A percentile compares a stretch with the other conserved stretches of the same genome.
Conservation (phyloP, 1,284 basidiomycete species). For the Anthracocystis setariae region DNA sequence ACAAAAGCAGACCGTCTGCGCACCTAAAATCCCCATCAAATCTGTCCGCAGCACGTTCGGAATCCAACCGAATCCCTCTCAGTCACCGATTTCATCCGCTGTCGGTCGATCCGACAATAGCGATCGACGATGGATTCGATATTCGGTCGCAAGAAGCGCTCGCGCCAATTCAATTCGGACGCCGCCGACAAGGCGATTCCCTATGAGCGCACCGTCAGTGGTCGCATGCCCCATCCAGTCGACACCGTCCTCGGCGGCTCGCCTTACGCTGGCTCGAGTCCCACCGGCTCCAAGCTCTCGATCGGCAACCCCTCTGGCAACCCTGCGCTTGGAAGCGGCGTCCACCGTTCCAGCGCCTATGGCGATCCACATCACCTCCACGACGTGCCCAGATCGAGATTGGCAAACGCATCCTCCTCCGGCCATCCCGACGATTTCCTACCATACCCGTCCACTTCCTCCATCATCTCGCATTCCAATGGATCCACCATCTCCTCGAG, state of each 20-base stretch:
- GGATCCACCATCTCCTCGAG: constrained; percentile 34
- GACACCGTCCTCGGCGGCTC: constrained; percentile 26
- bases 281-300: constrained; percentile 32
- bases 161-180: constrained; percentile 48
- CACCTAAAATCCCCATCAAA: constrained; percentile 2
- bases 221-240: constrained; percentile 36
- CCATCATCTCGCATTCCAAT: constrained; percentile 38
- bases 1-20: constrained; percentile 6
- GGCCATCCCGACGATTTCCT: constrained; percentile 20
- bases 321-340: constrained; percentile 33
- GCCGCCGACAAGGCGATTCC: constrained; percentile 54
- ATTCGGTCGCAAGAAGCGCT: constrained; percentile 55
- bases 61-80: neutral
- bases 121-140: constrained; percentile 46
- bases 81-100: neutral
- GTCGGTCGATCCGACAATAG: neutral
- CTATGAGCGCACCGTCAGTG: constrained; percentile 49
- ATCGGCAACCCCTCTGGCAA: constrained; percentile 47
- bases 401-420: constrained; percentile 7
- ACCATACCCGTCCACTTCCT: constrained; percentile 22
- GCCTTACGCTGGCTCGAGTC: constrained; percentile 13
- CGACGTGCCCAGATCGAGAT: constrained; percentile 17
- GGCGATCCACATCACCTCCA: constrained; percentile 14
- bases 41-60: neutral
- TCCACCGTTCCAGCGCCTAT: constrained; percentile 43